These are phyloP conservation scores for Phytophthora cajani DNA, from an alignment of 352 stramenopile species.

Conservation along the genomic window DNA sequence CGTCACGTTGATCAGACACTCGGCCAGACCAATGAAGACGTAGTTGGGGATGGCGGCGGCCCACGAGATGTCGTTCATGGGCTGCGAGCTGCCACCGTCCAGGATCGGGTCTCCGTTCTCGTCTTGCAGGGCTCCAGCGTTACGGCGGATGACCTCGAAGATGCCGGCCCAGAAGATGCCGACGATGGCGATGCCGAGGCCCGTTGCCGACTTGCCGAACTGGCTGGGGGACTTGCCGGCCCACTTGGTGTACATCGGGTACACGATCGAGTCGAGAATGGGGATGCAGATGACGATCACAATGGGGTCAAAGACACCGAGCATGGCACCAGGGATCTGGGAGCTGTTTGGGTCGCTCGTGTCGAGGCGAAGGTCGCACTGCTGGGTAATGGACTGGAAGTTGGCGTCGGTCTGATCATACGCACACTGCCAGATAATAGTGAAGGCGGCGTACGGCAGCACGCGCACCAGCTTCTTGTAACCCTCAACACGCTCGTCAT, in stretches of 20 bases:
- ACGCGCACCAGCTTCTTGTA: slow-evolving; percentile 57
- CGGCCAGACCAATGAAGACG: slow-evolving; percentile 52
- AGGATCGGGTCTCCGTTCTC: slow-evolving; percentile 36
- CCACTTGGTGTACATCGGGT: slow-evolving; percentile 40
- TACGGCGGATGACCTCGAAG: slow-evolving; percentile 56
- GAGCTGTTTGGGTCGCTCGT: slow-evolving; percentile 29
- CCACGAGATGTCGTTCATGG: slow-evolving; percentile 64
- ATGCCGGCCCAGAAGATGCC: slow-evolving; percentile 49
- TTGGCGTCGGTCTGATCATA: slow-evolving; percentile 70
- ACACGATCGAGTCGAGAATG: slow-evolving; percentile 44
- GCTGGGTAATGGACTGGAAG: slow-evolving; percentile 68
- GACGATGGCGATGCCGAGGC: slow-evolving; percentile 41
- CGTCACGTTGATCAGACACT: slow-evolving; percentile 64
- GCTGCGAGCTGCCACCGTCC: slow-evolving; percentile 42
- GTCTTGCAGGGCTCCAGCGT: slow-evolving; percentile 38
- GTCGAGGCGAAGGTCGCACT: slow-evolving; percentile 56
- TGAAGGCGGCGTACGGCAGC: slow-evolving; percentile 58
- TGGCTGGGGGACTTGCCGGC: slow-evolving; percentile 41
- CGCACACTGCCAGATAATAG: slow-evolving; percentile 58
- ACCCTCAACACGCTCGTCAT: slow-evolving; percentile 47
- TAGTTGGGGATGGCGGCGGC: slow-evolving; percentile 50
- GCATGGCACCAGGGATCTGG: slow-evolving; percentile 52
- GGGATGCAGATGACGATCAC: slow-evolving; percentile 46
- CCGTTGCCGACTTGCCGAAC: slow-evolving; percentile 40
- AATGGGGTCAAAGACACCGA: slow-evolving; percentile 51